Conservation (phyloP, 2,329 filamentous ascomycete species). For the Aspergillus clavatus region DNA sequence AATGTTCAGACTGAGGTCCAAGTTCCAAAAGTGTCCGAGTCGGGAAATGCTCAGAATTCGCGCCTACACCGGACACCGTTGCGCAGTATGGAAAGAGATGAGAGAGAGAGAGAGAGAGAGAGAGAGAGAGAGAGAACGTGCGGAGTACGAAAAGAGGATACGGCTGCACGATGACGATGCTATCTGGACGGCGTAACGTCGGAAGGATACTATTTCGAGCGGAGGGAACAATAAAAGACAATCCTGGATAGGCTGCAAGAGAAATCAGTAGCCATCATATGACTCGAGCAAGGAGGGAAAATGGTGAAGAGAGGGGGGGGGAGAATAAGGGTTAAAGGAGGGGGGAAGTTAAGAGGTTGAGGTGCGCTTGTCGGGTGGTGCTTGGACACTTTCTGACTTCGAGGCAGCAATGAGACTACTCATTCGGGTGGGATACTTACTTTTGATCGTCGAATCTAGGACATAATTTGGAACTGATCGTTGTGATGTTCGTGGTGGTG, state of each 20-base stretch:
- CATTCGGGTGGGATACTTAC: conserved; percentile 12
- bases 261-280: conserved; percentile 18
- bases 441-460: too few species aligned
- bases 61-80: too few species aligned
- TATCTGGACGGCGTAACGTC: conserved; percentile 9
- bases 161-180: conserved; percentile 12
- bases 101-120: too few species aligned
- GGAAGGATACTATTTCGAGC: conserved; percentile 10
- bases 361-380: too few species aligned
- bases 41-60: conserved; percentile 6
- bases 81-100: too few species aligned
- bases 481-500: too few species aligned
- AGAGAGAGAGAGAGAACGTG: conserved; percentile 14
- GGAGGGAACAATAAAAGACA: conserved; percentile 6
- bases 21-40: conserved; percentile 11
- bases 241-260: conserved; percentile 13
- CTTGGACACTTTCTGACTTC: not conserved
- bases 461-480: too few species aligned
- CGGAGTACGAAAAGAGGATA: conserved; percentile 12
- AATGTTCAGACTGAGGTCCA: not conserved
- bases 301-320: conserved; percentile 10
- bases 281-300: conserved; percentile 6
- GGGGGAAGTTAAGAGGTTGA: conserved; percentile 2
- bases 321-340: conserved; percentile 1
- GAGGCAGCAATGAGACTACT: conserved; percentile 1